These are phyloP conservation scores for Glaciozyma martinii DNA, from an alignment of 768 basidiomycete species.

Conservation along the genomic window DNA sequence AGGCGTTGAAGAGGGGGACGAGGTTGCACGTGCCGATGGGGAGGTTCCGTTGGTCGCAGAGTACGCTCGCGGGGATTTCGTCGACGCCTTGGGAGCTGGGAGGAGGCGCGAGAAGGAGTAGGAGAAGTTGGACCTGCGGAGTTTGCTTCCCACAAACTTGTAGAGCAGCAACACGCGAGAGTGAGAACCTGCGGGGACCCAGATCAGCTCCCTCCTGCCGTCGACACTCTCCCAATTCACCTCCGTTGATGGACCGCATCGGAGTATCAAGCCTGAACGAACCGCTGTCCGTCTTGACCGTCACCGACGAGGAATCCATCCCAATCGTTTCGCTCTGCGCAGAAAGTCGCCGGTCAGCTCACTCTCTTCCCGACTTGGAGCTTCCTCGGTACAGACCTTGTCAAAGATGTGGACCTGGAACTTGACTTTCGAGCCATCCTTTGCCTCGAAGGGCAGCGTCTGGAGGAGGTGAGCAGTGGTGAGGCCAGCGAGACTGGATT, in stretches of 20 bases:
- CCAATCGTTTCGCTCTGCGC: constrained; percentile 51
- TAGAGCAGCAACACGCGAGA: constrained; percentile 61
- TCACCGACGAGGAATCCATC: constrained; percentile 54
- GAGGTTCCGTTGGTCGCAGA: not conserved
- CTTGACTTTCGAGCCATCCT: constrained; percentile 41
- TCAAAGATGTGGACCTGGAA: constrained; percentile 67
- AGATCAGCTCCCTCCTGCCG: not conserved
- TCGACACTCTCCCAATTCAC: no score
- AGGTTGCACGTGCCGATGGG: no score
- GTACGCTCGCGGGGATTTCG: not conserved
- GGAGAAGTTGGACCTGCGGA: constrained; percentile 53
- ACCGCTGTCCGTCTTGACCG: constrained; percentile 36
- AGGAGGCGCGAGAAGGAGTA: constrained; percentile 59
- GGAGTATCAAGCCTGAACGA: constrained; percentile 56
- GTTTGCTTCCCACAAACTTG: constrained; percentile 51
- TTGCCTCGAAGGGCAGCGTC: constrained; percentile 31
- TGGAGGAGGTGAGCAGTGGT: constrained; percentile 56
- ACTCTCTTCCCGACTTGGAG: not conserved
- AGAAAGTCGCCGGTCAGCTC: not conserved
- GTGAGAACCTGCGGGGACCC: constrained; percentile 54
- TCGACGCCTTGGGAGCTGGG: not conserved
- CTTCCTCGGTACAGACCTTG: constrained; percentile 48
- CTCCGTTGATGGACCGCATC: constrained; percentile 74
- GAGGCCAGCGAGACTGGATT: constrained; percentile 52
- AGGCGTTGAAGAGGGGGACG: no score